These are phyloP conservation scores for Colletotrichum plurivorum DNA, from an alignment of 2,329 filamentous ascomycete species.

Conservation along the genomic window DNA sequence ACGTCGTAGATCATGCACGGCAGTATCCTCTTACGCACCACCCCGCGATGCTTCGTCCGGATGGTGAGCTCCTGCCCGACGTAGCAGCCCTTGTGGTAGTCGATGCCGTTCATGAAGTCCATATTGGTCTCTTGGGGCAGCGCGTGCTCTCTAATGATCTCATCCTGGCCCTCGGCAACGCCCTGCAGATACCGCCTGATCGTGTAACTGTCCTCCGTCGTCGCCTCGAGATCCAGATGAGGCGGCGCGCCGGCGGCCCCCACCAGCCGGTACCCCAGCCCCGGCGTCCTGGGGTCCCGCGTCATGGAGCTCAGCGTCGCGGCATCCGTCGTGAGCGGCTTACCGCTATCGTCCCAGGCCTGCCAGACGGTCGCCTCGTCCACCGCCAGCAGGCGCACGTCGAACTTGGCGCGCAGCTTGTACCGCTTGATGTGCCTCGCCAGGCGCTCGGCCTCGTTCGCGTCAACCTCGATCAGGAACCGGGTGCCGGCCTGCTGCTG, in stretches of 20 bases:
- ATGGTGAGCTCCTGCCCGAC: slow-evolving; percentile 97
- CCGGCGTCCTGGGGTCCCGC: slow-evolving; percentile 68
- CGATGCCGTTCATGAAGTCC: slow-evolving; percentile 86
- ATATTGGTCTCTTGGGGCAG: slow-evolving; percentile 92
- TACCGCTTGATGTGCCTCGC: slow-evolving; percentile 85
- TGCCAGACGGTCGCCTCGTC: slow-evolving; percentile 80
- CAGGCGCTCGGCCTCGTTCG: slow-evolving; percentile 72
- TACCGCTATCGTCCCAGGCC: slow-evolving; percentile 73
- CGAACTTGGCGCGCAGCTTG: slow-evolving; percentile 86
- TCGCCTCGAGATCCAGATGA: slow-evolving; percentile 60
- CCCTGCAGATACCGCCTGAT: slow-evolving; percentile 84
- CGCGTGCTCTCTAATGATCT: slow-evolving; percentile 79
- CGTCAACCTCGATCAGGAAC: slow-evolving; percentile 87
- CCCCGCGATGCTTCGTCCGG: slow-evolving; percentile 92
- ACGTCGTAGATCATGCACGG: slow-evolving; percentile 80
- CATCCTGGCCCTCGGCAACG: slow-evolving; percentile 86
- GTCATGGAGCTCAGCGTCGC: slow-evolving; percentile 51
- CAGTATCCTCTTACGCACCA: slow-evolving; percentile 90
- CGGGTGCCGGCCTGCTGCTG: slow-evolving; percentile 40
- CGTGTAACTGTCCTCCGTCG: slow-evolving; percentile 75
- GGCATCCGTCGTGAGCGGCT: slow-evolving; percentile 22
- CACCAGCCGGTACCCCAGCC: slow-evolving; percentile 67
- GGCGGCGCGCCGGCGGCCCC: slow-evolving; percentile 48
- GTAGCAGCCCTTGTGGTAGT: slow-evolving; percentile 97
- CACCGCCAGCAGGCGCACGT: slow-evolving; percentile 74